Evolutionary conservation across 805 yeast genomes (phyloP), one percentile per base, ranked within the genome.

Genomic region (Barnettozyma californica): DNA sequence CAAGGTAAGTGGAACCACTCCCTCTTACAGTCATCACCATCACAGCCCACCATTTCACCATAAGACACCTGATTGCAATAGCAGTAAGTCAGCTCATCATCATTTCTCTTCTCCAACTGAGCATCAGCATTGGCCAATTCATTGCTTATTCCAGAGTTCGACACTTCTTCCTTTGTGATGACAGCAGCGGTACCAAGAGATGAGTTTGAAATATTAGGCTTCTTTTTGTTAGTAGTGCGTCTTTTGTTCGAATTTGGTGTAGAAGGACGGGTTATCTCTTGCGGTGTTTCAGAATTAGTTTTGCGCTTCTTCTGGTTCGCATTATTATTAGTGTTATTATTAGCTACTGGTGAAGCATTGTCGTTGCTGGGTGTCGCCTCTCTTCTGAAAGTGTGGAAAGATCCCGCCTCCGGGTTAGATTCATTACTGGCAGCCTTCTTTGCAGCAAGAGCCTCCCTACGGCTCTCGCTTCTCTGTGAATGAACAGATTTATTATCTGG

Each of bases 41-140:
- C 99, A 69, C 99, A 94, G 2, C 96, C 99, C 51, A 94, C 97
- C 99, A 94, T 94, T 62, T 94, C 98, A 18, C 99, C 99, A 63
- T 87, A 94, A 5, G 97, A 92, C 0, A 91, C 96, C 64, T 91
- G 97, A 64, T 90, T 88, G 69, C 99, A 94, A 69, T 92, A 91
- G 67, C 99, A 94, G 65, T 92, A 92, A 2, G 90, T 79, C 1
- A 95, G 96, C 60, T 91, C 97, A 20, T 73, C 74, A 43, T 55
- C 44, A n/a, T 56, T 31, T 38, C 57, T 55, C 51, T 56, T 51
- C 18, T 46, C 52, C 7, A 23, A 8, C 18, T 38, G 41, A 9
- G 46, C 46, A 38, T 43, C 49, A 16, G 43, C 41, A 43, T 33
- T 43, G 45, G 40, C 52, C 31, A 47, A 51, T 50, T 46, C 53